These are phyloP conservation scores for Termitomyces sp. DNA, from an alignment of 768 basidiomycete genomes.

Conservation along the genomic window DNA sequence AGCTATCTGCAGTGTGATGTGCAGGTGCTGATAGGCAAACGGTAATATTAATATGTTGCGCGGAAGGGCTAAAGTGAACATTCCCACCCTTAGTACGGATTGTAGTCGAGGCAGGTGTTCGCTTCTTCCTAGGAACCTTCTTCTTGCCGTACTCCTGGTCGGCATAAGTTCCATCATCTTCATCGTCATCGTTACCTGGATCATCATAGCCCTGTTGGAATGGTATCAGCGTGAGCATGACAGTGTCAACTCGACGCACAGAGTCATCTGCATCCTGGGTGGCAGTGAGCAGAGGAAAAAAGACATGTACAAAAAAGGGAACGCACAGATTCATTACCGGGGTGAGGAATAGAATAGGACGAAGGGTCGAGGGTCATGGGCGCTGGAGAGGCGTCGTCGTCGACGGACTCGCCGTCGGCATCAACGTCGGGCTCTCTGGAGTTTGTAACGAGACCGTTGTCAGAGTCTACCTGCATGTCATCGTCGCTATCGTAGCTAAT, in stretches of 20 bases:
- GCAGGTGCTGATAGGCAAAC: slow-evolving; percentile 29
- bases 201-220: slow-evolving; percentile 40
- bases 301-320: neutral
- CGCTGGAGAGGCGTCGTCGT: slow-evolving; percentile 40
- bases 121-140: slow-evolving; percentile 61
- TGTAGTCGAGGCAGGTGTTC: slow-evolving; percentile 34
- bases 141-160: slow-evolving; percentile 73
- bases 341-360: slow-evolving; percentile 27
- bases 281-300: slow-evolving; percentile 8
- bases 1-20: slow-evolving; percentile 49
- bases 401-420: slow-evolving; percentile 57
- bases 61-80: slow-evolving; percentile 5
- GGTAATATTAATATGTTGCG: slow-evolving; percentile 13
- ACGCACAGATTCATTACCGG: slow-evolving; percentile 35
- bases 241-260: slow-evolving; percentile 32
- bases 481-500: slow-evolving; percentile 56
- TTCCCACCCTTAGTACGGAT: slow-evolving; percentile 55
- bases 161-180: slow-evolving; percentile 73
- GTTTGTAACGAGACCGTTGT: slow-evolving; percentile 37
- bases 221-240: slow-evolving; percentile 11
- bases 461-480: slow-evolving; percentile 72
- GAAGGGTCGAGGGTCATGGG: slow-evolving; percentile 25
- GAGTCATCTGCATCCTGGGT: slow-evolving; percentile 51
- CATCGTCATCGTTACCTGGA: slow-evolving; percentile 60
- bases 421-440: slow-evolving; percentile 51